Conservation (phyloP, 2,329 filamentous ascomycete genomes). For the Aureobasidium leucospermi region DNA sequence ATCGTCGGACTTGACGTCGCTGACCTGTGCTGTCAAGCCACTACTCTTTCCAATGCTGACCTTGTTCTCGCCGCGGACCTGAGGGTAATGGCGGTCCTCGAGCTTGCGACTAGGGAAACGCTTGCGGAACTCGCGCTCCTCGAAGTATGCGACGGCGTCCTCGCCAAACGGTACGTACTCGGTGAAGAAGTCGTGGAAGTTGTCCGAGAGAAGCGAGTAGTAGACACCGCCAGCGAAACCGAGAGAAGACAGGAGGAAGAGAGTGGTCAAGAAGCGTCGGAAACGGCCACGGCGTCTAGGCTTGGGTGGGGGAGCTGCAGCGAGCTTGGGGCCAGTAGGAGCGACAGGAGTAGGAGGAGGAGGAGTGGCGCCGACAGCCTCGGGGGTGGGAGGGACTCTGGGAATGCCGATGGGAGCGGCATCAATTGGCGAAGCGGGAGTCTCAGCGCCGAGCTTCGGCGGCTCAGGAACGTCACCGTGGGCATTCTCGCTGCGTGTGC, state of each 20-base stretch:
- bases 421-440: constrained; percentile 15
- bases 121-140: constrained; percentile 87
- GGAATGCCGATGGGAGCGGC: constrained; percentile 18
- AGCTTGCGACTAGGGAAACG: constrained; percentile 58
- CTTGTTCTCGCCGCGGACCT: constrained; percentile 53
- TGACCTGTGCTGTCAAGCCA: constrained; percentile 67
- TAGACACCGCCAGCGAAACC: constrained; percentile 84
- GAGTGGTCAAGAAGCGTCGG: constrained; percentile 66
- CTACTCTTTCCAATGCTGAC: constrained; percentile 80
- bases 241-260: constrained; percentile 67
- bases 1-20: constrained; percentile 51
- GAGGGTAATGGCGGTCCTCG: constrained; percentile 35
- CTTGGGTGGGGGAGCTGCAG: constrained; percentile 36
- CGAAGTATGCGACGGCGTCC: constrained; percentile 87
- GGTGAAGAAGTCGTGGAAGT: constrained; percentile 98
- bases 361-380: constrained; percentile 21
- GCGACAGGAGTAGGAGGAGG: constrained; percentile 12
- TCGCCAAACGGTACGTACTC: constrained; percentile 94
- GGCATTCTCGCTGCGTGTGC: constrained; percentile 23
- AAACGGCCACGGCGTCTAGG: constrained; percentile 63
- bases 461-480: constrained; percentile 25
- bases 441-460: constrained; percentile 21
- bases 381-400: constrained; percentile 20
- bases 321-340: constrained; percentile 26
- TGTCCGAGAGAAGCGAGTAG: constrained; percentile 89